phyloP scores from a whole-genome alignment of 1,284 basidiomycete species.

The Ceratobasidium sp. region DNA sequence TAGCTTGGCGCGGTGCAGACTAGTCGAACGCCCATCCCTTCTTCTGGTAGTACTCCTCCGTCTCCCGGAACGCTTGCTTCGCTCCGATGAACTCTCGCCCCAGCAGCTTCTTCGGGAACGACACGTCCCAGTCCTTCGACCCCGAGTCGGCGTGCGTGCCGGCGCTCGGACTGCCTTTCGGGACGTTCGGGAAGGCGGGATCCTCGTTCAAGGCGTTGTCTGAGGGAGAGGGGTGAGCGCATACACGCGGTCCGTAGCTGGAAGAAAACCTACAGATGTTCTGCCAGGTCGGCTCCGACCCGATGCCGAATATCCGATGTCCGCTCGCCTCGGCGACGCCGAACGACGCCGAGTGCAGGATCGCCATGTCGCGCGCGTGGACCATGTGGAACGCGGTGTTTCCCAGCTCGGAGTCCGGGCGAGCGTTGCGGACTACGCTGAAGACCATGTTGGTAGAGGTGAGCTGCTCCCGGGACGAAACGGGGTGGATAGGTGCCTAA shows the following conservation, averaged over 20 bases:
- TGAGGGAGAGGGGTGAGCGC: neutral
- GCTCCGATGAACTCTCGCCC: conserved; percentile 37
- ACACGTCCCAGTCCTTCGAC: conserved; percentile 20
- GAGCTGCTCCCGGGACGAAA: conserved; percentile 21
- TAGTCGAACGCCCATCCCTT: conserved; percentile 22
- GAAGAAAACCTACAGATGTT: too few species aligned
- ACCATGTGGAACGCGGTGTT: conserved; percentile 9
- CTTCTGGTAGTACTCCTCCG: conserved; percentile 26
- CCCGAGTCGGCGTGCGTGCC: conserved; percentile 19
- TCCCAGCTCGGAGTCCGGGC: conserved; percentile 10
- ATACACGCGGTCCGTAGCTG: too few species aligned
- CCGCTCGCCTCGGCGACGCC: too few species aligned
- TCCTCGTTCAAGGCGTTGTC: conserved; percentile 32
- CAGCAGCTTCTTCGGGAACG: conserved; percentile 11
- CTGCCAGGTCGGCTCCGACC: too few species aligned
- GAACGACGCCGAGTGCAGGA: conserved; percentile 12
- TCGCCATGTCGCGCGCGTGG: conserved; percentile 12
- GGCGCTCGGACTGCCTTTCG: conserved; percentile 41
- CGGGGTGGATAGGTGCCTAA: conserved; percentile 22
- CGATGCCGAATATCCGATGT: too few species aligned
- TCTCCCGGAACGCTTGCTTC: conserved; percentile 31
- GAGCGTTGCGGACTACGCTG: neutral
- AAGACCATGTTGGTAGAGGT: conserved; percentile 33
- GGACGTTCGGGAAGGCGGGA: conserved; percentile 41
- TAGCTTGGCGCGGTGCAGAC: too few species aligned